Percentiles rank a stretch among this genome's conserved stretches.
phyloP scores from a whole-genome alignment of 1,139 yeast species.

The Suhomyces kunorum region DNA sequence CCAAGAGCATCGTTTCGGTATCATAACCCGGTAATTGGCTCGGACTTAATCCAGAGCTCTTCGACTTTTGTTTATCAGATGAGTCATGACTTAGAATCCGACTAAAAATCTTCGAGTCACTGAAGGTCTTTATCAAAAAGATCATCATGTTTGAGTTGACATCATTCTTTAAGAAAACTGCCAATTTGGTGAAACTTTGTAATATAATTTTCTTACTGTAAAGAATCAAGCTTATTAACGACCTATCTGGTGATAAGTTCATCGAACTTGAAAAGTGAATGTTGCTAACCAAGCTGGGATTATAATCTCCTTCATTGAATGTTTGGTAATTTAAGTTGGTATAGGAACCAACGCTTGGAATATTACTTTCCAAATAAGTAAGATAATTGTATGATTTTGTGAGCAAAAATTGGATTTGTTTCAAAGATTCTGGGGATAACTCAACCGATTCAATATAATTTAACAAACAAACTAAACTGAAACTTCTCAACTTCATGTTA shows the following conservation, averaged over 20 bases:
- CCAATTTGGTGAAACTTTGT: slow-evolving; percentile 35
- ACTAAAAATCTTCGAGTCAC: slow-evolving; percentile 40
- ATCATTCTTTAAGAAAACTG: slow-evolving; percentile 35
- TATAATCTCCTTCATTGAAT: slow-evolving; percentile 35
- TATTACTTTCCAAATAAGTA: slow-evolving; percentile 42
- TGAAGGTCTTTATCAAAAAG: slow-evolving; percentile 40
- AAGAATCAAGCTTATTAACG: slow-evolving; percentile 35
- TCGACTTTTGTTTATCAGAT: slow-evolving; percentile 25
- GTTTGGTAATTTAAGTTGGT: slow-evolving; percentile 33
- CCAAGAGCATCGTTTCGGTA: slow-evolving; percentile 24
- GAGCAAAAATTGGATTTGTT: slow-evolving; percentile 45
- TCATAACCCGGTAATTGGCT: slow-evolving; percentile 28
- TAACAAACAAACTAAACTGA: slow-evolving; percentile 44
- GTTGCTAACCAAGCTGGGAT: slow-evolving; percentile 34
- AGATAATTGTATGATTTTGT: slow-evolving; percentile 47
- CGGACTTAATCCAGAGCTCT: slow-evolving; percentile 13
- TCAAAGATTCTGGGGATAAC: slow-evolving; percentile 44
- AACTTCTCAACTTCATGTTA: slow-evolving; percentile 43
- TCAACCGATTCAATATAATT: slow-evolving; percentile 44
- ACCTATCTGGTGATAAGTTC: slow-evolving; percentile 29
- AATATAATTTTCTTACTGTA: slow-evolving; percentile 39
- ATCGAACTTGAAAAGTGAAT: slow-evolving; percentile 32
- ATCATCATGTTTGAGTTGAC: slow-evolving; percentile 45
- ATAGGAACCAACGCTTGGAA: slow-evolving; percentile 36
- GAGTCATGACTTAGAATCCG: slow-evolving; percentile 21